Evolutionary conservation across 2,329 filamentous ascomycete genomes (phyloP), one percentile per base, ranked within the genome.

Genomic region (Aspergillus hiratsukae): DNA sequence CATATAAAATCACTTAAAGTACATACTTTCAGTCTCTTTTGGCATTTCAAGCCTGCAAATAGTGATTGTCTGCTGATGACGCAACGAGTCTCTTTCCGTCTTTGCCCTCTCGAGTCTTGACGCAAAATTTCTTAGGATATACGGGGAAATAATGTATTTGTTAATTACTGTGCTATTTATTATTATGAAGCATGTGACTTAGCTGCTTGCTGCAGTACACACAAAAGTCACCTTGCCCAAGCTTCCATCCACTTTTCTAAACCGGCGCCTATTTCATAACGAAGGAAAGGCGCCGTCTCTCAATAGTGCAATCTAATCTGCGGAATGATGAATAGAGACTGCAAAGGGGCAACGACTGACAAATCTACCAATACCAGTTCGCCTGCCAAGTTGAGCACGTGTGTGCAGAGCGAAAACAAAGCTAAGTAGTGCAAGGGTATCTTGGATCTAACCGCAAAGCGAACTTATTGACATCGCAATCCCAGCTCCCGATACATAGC

Each of bases 401-500:
- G 31, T 7, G 9, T n/a, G n/a, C n/a, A n/a, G n/a, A n/a, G n/a
- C 17, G 21, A 41, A n/a, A 41, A n/a, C 5, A 41, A 19, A 41
- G 19, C 11, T 7, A 41, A n/a, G 17, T n/a, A 41, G 37, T 27
- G 31, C 6, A 46, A 23, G 35, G 35, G 35, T 51, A 40, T 27
- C 35, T 51, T 10, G 14, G 31, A 27, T 28, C 9, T 17, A 17
- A n/a, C 5, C 11, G 7, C 43, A 46, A 7, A 23, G 5, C 14
- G 7, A 21, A 28, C 1, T 28, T 7, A 52, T 25, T 11, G 21
- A 29, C 46, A 58, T 7, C 40, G 48, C 51, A 61, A 7, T 14
- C 58, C 54, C 28, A 59, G 53, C 48, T 60, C 61, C 52, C 61
- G 58, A 51, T 63, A 65, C 57, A 66, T 59, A 29, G 61, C 58